phyloP scores from a whole-genome alignment of 2,329 filamentous ascomycete genomes.

The Plectosphaerella cucumerina region DNA sequence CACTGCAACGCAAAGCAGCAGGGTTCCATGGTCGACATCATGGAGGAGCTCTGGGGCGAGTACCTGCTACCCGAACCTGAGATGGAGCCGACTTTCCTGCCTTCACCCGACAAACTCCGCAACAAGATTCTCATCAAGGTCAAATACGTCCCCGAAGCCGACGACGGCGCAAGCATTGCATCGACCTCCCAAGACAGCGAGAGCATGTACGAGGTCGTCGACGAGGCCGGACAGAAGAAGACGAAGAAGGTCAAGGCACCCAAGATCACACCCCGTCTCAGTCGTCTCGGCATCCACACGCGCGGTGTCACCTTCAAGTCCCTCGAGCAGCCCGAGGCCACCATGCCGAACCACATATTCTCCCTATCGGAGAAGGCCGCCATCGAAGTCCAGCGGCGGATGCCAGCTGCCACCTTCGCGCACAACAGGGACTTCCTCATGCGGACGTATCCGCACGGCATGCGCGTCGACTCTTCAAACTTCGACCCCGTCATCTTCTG shows the following conservation, averaged over 20 bases:
- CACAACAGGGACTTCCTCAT: constrained; percentile 88
- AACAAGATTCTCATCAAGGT: constrained; percentile 82
- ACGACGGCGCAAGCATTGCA: background rate
- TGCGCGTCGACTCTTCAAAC: constrained; percentile 80
- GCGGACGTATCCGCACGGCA: constrained; percentile 81
- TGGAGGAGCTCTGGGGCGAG: constrained; percentile 74
- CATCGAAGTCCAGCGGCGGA: constrained; percentile 49
- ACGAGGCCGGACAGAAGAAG: constrained; percentile 1
- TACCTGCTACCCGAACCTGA: constrained; percentile 58
- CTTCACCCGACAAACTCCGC: constrained; percentile 64
- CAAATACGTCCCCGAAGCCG: constrained; percentile 47
- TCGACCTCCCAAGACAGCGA: background rate
- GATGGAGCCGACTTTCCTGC: constrained; percentile 46
- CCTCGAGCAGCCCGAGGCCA: constrained; percentile 60
- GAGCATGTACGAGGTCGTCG: constrained; percentile 4
- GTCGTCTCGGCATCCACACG: constrained; percentile 77
- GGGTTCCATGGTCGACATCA: constrained; percentile 85
- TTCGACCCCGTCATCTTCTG: constrained; percentile 89
- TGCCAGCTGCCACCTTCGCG: constrained; percentile 69
- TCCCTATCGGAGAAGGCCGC: constrained; percentile 84
- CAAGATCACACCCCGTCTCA: constrained; percentile 43
- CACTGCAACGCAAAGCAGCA: constrained; percentile 80
- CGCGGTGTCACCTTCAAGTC: constrained; percentile 74
- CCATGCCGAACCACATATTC: constrained; percentile 66
- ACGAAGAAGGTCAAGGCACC: constrained; percentile 2